A percentile compares a stretch with the other conserved stretches of the same genome.
Conservation (phyloP, 495 filamentous ascomycete genomes). For the Talaromyces stipitatus region DNA sequence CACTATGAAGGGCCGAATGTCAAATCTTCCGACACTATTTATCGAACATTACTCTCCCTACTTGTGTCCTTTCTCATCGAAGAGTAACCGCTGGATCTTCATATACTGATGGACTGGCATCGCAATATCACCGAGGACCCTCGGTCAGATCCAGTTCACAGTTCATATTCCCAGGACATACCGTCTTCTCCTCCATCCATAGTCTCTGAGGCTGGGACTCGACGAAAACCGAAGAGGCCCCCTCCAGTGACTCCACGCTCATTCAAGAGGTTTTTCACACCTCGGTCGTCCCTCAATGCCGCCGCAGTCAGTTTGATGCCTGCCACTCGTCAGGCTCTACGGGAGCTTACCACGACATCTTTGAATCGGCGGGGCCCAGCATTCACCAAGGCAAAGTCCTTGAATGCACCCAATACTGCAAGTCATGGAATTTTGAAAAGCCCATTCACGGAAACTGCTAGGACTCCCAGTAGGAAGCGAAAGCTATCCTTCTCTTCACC, state of each 20-base stretch:
- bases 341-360: constrained; percentile 58
- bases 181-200: constrained; percentile 42
- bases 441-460: constrained; percentile 22
- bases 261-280: constrained; percentile 81
- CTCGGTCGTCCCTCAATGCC: constrained; percentile 41
- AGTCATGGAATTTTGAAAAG: constrained; percentile 19
- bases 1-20: not conserved
- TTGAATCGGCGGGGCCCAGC: constrained; percentile 49
- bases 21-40: not conserved
- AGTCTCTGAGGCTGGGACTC: constrained; percentile 31
- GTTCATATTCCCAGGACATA: constrained; percentile 26
- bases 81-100: not conserved
- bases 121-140: constrained; percentile 32
- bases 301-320: constrained; percentile 36
- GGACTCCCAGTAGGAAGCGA: constrained; percentile 35
- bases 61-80: not conserved
- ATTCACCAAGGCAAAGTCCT: constrained; percentile 27
- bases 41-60: not conserved
- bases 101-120: not conserved
- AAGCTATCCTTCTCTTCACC: constrained; percentile 38
- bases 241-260: constrained; percentile 63
- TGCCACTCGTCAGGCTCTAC: constrained; percentile 55
- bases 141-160: constrained; percentile 35
- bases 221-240: constrained; percentile 38
- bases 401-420: constrained; percentile 30